phyloP scores from a whole-genome alignment of 306 rosid genomes.

The Macrotyloma uniflorum region DNA sequence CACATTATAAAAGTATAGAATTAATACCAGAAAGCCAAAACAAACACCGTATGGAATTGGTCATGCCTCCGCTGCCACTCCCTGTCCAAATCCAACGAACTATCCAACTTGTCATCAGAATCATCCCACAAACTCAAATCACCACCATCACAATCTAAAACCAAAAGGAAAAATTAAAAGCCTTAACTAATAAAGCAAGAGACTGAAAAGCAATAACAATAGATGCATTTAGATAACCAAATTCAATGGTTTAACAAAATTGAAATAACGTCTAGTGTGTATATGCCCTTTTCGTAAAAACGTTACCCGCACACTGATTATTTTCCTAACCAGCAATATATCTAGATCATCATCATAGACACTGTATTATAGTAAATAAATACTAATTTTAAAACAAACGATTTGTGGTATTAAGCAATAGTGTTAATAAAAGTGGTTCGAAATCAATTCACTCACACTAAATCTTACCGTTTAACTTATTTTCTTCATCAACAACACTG shows the following conservation, averaged over 20 bases:
- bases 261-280: not conserved
- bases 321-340: not conserved
- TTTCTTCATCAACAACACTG: conserved; percentile 23
- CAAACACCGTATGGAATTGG: conserved; percentile 69
- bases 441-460: conserved; percentile 11
- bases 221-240: not conserved
- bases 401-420: not conserved
- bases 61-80: conserved; percentile 80
- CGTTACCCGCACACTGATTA: not conserved
- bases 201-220: not conserved
- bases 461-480: conserved; percentile 45
- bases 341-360: not conserved
- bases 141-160: conserved; percentile 53
- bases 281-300: not conserved
- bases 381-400: conserved; percentile 3
- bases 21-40: conserved; percentile 6
- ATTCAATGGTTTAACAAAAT: not conserved
- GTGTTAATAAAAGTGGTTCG: not conserved
- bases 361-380: not conserved
- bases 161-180: conserved; percentile 20
- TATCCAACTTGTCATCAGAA: conserved; percentile 56
- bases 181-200: conserved; percentile 5
- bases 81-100: conserved; percentile 56
- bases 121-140: conserved; percentile 50
- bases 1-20: not conserved